Conservation (phyloP, 345 rosid genomes). For the Viola odorata region DNA sequence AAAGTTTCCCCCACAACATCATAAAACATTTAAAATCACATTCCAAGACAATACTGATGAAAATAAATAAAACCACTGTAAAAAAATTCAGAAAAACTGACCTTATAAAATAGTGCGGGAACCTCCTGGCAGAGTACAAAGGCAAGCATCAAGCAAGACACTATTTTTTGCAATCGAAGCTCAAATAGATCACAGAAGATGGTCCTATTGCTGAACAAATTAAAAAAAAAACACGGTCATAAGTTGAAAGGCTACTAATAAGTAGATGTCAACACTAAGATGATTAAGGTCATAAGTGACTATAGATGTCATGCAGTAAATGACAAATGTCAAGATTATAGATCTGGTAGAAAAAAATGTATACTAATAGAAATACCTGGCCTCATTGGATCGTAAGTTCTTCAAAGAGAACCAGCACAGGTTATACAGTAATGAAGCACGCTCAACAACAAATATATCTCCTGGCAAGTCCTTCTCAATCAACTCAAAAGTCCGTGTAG, state of each 20-base stretch:
- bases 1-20: too few species aligned
- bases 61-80: too few species aligned
- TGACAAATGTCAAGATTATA: neutral
- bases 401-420: slow-evolving; percentile 60
- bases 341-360: neutral
- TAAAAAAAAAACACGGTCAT: slow-evolving; percentile 19
- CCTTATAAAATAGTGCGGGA: slow-evolving; percentile 75
- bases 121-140: slow-evolving; percentile 75
- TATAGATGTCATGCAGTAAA: neutral
- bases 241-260: neutral
- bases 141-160: slow-evolving; percentile 68
- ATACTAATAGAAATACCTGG: slow-evolving; percentile 41
- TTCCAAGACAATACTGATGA: neutral
- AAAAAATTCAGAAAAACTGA: slow-evolving; percentile 20
- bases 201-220: slow-evolving; percentile 37
- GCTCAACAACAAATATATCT: slow-evolving; percentile 66
- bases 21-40: neutral
- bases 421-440: slow-evolving; percentile 54
- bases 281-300: neutral
- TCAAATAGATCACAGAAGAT: slow-evolving; percentile 54
- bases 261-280: neutral
- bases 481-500: slow-evolving; percentile 37
- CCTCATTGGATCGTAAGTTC: slow-evolving; percentile 39
- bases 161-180: slow-evolving; percentile 43
- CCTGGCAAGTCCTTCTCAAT: slow-evolving; percentile 52